These are phyloP conservation scores for Zygosaccharomyces rouxii DNA, from an alignment of 805 yeast species.

Conservation along the genomic window DNA sequence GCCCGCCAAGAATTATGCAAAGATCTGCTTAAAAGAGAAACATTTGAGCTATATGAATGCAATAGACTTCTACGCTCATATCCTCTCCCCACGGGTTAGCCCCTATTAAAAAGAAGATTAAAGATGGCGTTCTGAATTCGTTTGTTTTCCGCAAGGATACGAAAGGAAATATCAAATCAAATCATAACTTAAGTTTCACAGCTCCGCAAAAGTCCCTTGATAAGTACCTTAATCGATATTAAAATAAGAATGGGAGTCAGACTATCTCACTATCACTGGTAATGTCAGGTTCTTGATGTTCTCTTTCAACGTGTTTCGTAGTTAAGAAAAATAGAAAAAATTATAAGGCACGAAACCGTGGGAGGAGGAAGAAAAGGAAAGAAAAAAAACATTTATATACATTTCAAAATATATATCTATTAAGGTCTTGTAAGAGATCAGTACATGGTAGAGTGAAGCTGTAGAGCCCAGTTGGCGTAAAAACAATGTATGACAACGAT, in stretches of 20 bases:
- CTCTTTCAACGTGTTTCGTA: not conserved
- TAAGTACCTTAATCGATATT: too few relatives aligned
- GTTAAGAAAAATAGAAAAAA: not conserved
- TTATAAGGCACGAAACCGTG: not conserved
- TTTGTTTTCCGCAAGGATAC: too few relatives aligned
- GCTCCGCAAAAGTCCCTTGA: too few relatives aligned
- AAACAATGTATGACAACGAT: conserved; percentile 1
- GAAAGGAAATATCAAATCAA: too few relatives aligned
- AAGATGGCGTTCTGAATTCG: too few relatives aligned
- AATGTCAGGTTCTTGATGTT: not conserved
- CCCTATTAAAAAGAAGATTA: too few relatives aligned
- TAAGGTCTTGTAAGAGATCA: not conserved
- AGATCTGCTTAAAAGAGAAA: too few relatives aligned
- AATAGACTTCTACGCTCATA: too few relatives aligned
- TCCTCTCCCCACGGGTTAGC: too few relatives aligned
- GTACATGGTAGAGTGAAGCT: not conserved
- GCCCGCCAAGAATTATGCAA: not conserved
- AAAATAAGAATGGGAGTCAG: not conserved
- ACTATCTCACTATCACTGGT: not conserved
- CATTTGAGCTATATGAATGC: too few relatives aligned
- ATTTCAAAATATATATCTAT: not conserved
- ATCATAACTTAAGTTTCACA: too few relatives aligned
- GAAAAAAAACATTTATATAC: not conserved
- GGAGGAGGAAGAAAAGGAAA: not conserved
- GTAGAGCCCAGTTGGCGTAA: conserved; percentile 1